phyloP scores from a whole-genome alignment of 768 basidiomycete species.

The Lactarius trivialis region DNA sequence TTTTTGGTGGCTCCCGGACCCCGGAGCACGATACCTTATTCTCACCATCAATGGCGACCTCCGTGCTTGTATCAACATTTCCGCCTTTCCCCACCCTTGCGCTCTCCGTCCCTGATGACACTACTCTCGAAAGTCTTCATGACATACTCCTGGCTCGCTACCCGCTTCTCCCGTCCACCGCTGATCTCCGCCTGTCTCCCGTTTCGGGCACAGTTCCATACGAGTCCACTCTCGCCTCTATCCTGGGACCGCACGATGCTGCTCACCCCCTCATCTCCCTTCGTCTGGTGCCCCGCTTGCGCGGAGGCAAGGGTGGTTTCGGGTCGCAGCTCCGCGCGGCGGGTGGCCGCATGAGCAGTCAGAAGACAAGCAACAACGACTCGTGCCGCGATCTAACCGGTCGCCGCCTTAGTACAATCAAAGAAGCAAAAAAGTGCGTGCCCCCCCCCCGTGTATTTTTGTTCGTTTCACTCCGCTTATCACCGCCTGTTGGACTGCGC shows the following conservation, averaged over 20 bases:
- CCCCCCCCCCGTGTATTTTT: not conserved
- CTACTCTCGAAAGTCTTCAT: slow-evolving; percentile 37
- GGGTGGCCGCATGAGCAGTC: slow-evolving; percentile 94
- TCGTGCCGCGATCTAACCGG: slow-evolving; percentile 91
- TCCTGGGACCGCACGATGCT: slow-evolving; percentile 27
- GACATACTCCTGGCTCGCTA: slow-evolving; percentile 42
- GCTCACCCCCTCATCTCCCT: slow-evolving; percentile 47
- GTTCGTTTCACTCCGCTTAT: not conserved
- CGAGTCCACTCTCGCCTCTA: slow-evolving; percentile 32
- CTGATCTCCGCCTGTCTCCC: slow-evolving; percentile 38
- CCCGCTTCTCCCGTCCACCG: slow-evolving; percentile 39
- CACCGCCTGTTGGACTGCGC: not conserved
- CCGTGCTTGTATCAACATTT: slow-evolving; percentile 53
- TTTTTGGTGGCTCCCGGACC: not conserved
- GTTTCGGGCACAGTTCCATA: slow-evolving; percentile 32
- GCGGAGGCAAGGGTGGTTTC: slow-evolving; percentile 96
- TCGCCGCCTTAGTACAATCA: slow-evolving; percentile 84
- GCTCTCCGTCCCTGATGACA: slow-evolving; percentile 39
- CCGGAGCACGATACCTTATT: not conserved
- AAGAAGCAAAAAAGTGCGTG: slow-evolving; percentile 88
- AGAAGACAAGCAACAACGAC: slow-evolving; percentile 93
- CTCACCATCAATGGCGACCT: slow-evolving; percentile 38
- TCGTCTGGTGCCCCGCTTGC: slow-evolving; percentile 64
- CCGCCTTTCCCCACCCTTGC: slow-evolving; percentile 53
- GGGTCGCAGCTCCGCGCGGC: slow-evolving; percentile 95